phyloP scores from a whole-genome alignment of 164 flowering plant species.

The Macadamia tetraphylla region DNA sequence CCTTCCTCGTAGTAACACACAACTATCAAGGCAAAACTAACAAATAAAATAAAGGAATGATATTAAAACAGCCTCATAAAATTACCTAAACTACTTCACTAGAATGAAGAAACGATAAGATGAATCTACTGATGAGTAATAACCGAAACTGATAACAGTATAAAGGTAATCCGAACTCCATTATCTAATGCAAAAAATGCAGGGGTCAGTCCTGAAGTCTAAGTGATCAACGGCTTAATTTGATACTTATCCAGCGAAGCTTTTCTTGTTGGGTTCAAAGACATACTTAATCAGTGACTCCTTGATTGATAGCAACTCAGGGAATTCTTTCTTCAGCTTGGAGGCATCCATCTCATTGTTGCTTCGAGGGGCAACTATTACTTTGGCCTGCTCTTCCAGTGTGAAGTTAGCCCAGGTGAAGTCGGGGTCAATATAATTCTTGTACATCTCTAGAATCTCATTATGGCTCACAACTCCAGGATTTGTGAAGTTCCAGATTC shows the following conservation, averaged over 20 bases:
- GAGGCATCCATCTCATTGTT: constrained; percentile 72
- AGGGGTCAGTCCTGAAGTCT: neutral
- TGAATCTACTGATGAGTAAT: neutral
- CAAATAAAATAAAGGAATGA: neutral
- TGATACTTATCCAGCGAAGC: neutral
- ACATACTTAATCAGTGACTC: constrained; percentile 65
- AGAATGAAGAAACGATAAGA: neutral
- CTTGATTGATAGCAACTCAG: constrained; percentile 59
- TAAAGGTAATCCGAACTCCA: neutral
- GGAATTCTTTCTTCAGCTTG: constrained; percentile 61
- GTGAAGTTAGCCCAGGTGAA: constrained; percentile 61
- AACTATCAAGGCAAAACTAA: neutral
- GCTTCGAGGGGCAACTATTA: constrained; percentile 67
- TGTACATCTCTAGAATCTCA: constrained; percentile 71
- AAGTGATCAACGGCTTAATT: neutral
- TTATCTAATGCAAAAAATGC: neutral
- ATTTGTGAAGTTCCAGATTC: constrained; percentile 72
- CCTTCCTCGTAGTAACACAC: neutral
- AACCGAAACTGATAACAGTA: neutral
- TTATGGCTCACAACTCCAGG: constrained; percentile 72
- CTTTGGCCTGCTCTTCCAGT: constrained; percentile 72
- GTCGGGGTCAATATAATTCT: constrained; percentile 43
- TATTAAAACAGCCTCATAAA: neutral
- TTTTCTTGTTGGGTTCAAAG: constrained; percentile 55
- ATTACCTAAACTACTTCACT: neutral